These are phyloP conservation scores for Diaporthe ilicicola DNA, from an alignment of 2,329 filamentous ascomycete genomes.

Conservation along the genomic window DNA sequence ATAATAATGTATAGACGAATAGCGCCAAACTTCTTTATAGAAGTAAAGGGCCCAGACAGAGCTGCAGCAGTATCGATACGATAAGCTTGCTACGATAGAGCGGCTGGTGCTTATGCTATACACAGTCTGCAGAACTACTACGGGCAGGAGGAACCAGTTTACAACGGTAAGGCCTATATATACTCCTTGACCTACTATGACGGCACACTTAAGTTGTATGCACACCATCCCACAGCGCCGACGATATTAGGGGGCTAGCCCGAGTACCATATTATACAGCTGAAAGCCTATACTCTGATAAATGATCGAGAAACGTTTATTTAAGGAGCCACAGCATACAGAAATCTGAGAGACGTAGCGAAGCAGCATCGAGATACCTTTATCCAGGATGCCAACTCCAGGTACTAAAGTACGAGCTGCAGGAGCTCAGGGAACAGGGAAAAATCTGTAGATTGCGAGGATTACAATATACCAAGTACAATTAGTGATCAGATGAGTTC, in stretches of 20 bases:
- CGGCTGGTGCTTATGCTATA: slow-evolving; percentile 47
- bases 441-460: too few species aligned
- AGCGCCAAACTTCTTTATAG: too few species aligned
- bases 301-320: slow-evolving; percentile 41
- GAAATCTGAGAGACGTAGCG: slow-evolving; percentile 50
- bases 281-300: slow-evolving; percentile 43
- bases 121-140: too few species aligned
- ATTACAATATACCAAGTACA: too few species aligned
- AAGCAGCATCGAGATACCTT: slow-evolving; percentile 42
- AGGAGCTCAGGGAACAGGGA: too few species aligned
- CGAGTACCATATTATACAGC: slow-evolving; percentile 52
- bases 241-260: slow-evolving; percentile 41
- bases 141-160: slow-evolving; percentile 42
- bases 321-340: slow-evolving; percentile 47
- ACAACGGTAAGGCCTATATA: slow-evolving; percentile 50
- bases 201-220: slow-evolving; percentile 48
- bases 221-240: slow-evolving; percentile 47
- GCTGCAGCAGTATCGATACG: too few species aligned
- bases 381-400: slow-evolving; percentile 37
- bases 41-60: too few species aligned
- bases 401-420: too few species aligned
- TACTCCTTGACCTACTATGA: slow-evolving; percentile 49
- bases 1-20: too few species aligned
- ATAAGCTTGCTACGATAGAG: slow-evolving; percentile 50
- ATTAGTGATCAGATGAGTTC: too few species aligned